phyloP scores from a whole-genome alignment of 2,329 filamentous ascomycete species.

The Neopestalotiopsis sp. region DNA sequence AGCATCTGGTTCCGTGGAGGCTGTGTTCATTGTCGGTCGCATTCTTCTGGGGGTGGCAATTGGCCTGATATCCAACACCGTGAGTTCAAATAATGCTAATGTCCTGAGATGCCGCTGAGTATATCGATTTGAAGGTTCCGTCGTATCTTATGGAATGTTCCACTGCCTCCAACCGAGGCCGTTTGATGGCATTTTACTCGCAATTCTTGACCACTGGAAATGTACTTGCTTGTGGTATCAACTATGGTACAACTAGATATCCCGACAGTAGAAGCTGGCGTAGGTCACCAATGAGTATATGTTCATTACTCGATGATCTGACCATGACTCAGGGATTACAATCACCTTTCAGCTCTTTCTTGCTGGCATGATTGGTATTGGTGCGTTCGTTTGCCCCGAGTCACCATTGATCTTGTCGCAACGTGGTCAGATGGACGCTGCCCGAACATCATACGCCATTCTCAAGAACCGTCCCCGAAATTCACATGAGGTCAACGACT shows the following conservation, averaged over 20 bases:
- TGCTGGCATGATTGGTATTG: background rate
- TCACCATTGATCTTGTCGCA: background rate
- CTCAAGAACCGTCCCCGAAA: background rate
- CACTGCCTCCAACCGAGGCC: background rate
- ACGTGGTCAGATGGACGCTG: background rate
- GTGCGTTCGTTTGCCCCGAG: background rate
- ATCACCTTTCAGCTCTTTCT: background rate
- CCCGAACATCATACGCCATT: background rate
- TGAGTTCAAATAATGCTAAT: background rate
- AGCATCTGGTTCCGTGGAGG: background rate
- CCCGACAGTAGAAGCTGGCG: background rate
- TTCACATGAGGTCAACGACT: background rate
- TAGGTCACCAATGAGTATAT: background rate
- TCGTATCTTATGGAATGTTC: background rate
- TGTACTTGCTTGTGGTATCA: background rate
- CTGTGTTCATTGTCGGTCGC: background rate
- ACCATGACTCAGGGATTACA: background rate
- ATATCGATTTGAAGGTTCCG: background rate
- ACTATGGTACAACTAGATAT: background rate
- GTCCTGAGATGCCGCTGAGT: background rate
- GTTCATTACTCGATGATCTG: background rate
- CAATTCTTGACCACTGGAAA: background rate
- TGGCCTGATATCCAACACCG: background rate
- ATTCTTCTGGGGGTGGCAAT: background rate
- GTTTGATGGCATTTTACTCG: background rate